These are phyloP conservation scores for Phytophthora sansomeana DNA, from an alignment of 352 stramenopile genomes.

Conservation along the genomic window DNA sequence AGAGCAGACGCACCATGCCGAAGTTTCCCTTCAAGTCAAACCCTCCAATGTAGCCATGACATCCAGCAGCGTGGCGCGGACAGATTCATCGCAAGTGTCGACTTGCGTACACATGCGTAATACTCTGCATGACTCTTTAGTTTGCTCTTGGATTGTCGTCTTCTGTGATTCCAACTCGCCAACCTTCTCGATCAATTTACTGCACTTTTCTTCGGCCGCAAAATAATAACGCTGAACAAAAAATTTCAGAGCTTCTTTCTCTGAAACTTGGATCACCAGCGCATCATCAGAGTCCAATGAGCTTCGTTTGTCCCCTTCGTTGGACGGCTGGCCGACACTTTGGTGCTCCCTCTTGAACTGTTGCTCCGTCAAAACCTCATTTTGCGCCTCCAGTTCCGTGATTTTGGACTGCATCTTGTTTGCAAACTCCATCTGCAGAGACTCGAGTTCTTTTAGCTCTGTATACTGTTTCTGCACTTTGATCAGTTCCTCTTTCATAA, in stretches of 20 bases:
- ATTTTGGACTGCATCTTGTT: conserved; percentile 31
- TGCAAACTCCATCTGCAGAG: conserved; percentile 9
- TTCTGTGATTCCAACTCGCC: conserved; percentile 40
- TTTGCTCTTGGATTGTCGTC: conserved; percentile 30
- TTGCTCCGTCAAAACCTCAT: conserved; percentile 29
- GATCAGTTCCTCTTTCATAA: conserved; percentile 26
- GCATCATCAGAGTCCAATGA: background rate
- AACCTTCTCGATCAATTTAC: conserved; percentile 41
- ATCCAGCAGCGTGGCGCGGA: conserved; percentile 44
- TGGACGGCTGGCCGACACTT: conserved; percentile 22
- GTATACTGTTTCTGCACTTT: conserved; percentile 27
- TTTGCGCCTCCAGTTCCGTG: conserved; percentile 28
- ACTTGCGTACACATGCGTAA: conserved; percentile 44
- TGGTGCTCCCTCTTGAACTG: conserved; percentile 19
- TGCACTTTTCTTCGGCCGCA: conserved; percentile 60
- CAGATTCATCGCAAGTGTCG: conserved; percentile 38
- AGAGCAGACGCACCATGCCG: background rate
- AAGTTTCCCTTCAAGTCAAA: conserved; percentile 9
- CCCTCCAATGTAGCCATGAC: conserved; percentile 33
- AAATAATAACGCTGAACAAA: conserved; percentile 60
- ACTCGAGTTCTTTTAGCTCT: conserved; percentile 34
- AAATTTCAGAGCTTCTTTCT: conserved; percentile 56
- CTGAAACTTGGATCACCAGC: conserved; percentile 36
- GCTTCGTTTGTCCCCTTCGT: conserved; percentile 13
- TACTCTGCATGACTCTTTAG: conserved; percentile 39